Evolutionary conservation across 2,329 filamentous ascomycete genomes (phyloP).

Genomic region (Zymoseptoria brevis): DNA sequence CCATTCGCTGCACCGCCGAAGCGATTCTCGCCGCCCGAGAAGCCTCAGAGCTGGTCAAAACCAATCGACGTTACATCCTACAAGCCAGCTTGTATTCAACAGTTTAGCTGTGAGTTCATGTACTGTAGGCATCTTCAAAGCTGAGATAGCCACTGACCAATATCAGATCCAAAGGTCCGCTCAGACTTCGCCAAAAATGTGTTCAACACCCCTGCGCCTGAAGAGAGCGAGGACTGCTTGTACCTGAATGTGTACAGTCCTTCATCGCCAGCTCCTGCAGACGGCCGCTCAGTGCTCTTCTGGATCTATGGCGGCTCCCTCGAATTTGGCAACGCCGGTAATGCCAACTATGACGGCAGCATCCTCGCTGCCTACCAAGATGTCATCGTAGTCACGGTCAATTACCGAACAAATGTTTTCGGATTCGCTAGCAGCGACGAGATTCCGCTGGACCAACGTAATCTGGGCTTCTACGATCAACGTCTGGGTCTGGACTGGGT

Average conservation of each 20-base stretch:
- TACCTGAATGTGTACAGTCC: slow-evolving; percentile 31
- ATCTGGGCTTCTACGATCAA: slow-evolving; percentile 34
- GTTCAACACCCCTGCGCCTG: slow-evolving; percentile 27
- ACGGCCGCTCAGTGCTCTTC: slow-evolving; percentile 28
- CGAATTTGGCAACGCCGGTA: slow-evolving; percentile 27
- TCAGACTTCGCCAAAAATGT: slow-evolving; percentile 26
- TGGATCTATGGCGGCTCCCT: slow-evolving; percentile 31
- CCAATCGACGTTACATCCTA: slow-evolving; percentile 25
- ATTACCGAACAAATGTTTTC: slow-evolving; percentile 34
- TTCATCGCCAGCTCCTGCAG: slow-evolving; percentile 19
- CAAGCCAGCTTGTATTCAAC: slow-evolving; percentile 29
- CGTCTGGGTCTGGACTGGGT: slow-evolving; percentile 32
- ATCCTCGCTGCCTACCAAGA: slow-evolving; percentile 29
- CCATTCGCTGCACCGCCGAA: slow-evolving; percentile 29
- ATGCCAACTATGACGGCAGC: slow-evolving; percentile 26
- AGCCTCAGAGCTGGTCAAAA: slow-evolving; percentile 8
- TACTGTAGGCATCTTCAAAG: background rate
- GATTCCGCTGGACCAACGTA: slow-evolving; percentile 27
- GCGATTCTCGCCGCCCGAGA: slow-evolving; percentile 26
- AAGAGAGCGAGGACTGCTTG: slow-evolving; percentile 30
- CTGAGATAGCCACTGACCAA: background rate
- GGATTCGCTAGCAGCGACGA: slow-evolving; percentile 34
- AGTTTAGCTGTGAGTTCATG: slow-evolving; percentile 18
- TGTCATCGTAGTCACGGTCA: slow-evolving; percentile 29
- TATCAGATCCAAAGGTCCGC: slow-evolving; percentile 18